Conservation (phyloP, 495 filamentous ascomycete species). For the Daldinia loculata region DNA sequence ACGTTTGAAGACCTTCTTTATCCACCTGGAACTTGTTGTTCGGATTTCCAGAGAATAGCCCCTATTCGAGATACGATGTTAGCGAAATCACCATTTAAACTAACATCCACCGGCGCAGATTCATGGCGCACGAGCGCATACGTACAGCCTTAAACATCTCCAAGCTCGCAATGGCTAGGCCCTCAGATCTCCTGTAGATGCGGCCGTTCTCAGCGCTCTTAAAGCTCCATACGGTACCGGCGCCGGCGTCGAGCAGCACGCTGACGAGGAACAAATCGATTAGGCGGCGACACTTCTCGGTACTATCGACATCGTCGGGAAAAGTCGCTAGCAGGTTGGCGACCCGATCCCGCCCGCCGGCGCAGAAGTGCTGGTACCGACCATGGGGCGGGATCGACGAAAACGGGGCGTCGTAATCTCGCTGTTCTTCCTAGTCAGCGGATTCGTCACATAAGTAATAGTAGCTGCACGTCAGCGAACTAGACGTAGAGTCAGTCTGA, state of each 20-base stretch:
- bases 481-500: slow-evolving; percentile 44
- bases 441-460: not conserved
- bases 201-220: slow-evolving; percentile 90
- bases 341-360: slow-evolving; percentile 80
- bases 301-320: slow-evolving; percentile 67
- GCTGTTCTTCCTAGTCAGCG: slow-evolving; percentile 58
- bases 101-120: not conserved
- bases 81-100: slow-evolving; percentile 3
- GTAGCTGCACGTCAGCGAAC: not conserved
- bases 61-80: slow-evolving; percentile 49
- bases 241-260: slow-evolving; percentile 89
- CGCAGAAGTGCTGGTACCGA: slow-evolving; percentile 89
- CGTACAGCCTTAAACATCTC: slow-evolving; percentile 90
- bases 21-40: slow-evolving; percentile 89
- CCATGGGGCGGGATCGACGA: slow-evolving; percentile 84
- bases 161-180: slow-evolving; percentile 89
- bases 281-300: slow-evolving; percentile 78
- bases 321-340: slow-evolving; percentile 75
- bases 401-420: slow-evolving; percentile 90
- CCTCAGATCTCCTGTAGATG: slow-evolving; percentile 85
- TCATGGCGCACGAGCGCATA: not conserved
- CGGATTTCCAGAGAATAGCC: slow-evolving; percentile 86
- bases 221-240: slow-evolving; percentile 86
- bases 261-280: slow-evolving; percentile 89
- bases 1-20: slow-evolving; percentile 75